Evolutionary conservation across 2,329 filamentous ascomycete species (phyloP).

Genomic region (Exophiala mesophila): DNA sequence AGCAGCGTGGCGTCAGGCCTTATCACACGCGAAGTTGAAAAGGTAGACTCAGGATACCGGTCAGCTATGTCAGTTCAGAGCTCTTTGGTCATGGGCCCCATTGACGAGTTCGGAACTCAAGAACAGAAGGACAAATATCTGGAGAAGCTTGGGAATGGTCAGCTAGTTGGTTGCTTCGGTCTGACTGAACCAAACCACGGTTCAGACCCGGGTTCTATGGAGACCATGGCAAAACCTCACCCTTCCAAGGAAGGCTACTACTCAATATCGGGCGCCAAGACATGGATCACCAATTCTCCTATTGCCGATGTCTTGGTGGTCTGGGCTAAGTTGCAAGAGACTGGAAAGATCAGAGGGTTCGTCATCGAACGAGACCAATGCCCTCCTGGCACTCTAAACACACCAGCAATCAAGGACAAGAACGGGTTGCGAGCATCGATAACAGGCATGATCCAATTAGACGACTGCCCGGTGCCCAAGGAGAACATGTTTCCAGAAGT

Average conservation of each 20-base stretch:
- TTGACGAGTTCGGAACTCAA: slow-evolving; percentile 77
- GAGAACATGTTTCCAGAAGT: slow-evolving; percentile 92
- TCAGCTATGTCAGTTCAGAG: slow-evolving; percentile 93
- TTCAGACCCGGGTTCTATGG: slow-evolving; percentile 86
- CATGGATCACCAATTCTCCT: slow-evolving; percentile 93
- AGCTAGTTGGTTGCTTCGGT: slow-evolving; percentile 79
- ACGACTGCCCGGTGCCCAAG: slow-evolving; percentile 79
- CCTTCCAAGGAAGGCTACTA: slow-evolving; percentile 79
- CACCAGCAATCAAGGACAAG: slow-evolving; percentile 90
- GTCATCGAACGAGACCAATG: slow-evolving; percentile 80
- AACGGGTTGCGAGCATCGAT: slow-evolving; percentile 88
- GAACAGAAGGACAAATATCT: slow-evolving; percentile 84
- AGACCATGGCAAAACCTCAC: slow-evolving; percentile 78
- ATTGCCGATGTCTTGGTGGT: slow-evolving; percentile 80
- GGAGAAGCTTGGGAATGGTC: slow-evolving; percentile 74
- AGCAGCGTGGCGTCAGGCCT: slow-evolving; percentile 84
- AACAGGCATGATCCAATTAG: slow-evolving; percentile 96
- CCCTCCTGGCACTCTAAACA: slow-evolving; percentile 82
- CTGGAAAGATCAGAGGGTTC: slow-evolving; percentile 92
- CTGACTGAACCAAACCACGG: slow-evolving; percentile 91
- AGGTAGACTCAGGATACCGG: slow-evolving; percentile 85
- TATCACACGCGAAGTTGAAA: slow-evolving; percentile 84
- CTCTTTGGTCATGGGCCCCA: slow-evolving; percentile 88
- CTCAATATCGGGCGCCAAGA: slow-evolving; percentile 75
- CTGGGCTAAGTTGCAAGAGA: slow-evolving; percentile 89